A percentile compares a stretch with the other conserved stretches of the same genome.
Evolutionary conservation across 805 yeast genomes (phyloP).

Genomic region (Yarrowia deformans): DNA sequence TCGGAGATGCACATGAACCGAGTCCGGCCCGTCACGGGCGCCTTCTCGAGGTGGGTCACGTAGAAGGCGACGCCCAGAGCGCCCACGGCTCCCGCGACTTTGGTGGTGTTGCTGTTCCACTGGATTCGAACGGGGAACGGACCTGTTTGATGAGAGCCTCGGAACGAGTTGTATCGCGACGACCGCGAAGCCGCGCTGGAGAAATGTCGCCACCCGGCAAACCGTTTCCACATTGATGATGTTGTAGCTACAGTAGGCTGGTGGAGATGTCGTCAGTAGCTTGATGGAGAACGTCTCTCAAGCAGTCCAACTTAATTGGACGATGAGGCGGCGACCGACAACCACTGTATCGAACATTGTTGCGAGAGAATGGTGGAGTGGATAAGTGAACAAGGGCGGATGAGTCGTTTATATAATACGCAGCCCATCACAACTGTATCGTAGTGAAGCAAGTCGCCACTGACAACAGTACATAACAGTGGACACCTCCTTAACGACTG

Average conservation of each 20-base stretch:
- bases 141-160: background rate
- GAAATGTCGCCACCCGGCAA: constrained; percentile 28
- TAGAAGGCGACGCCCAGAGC: constrained; percentile 50
- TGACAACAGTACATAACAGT: too few relatives aligned
- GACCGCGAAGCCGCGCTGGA: constrained; percentile 12
- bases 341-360: too few relatives aligned
- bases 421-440: too few relatives aligned
- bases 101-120: constrained; percentile 20
- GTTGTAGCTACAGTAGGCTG: background rate
- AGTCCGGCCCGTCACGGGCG: constrained; percentile 78
- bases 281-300: too few relatives aligned
- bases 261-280: background rate
- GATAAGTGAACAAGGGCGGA: too few relatives aligned
- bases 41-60: constrained; percentile 69
- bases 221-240: constrained; percentile 21
- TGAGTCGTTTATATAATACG: too few relatives aligned
- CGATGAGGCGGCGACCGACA: too few relatives aligned
- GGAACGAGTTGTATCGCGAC: constrained; percentile 30
- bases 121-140: constrained; percentile 2
- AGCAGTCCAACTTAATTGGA: too few relatives aligned
- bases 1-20: constrained; percentile 77
- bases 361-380: too few relatives aligned
- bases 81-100: constrained; percentile 46
- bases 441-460: too few relatives aligned
- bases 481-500: too few relatives aligned